These are phyloP conservation scores for Vitis rupestris DNA, from an alignment of 164 flowering plant genomes.

Conservation along the genomic window DNA sequence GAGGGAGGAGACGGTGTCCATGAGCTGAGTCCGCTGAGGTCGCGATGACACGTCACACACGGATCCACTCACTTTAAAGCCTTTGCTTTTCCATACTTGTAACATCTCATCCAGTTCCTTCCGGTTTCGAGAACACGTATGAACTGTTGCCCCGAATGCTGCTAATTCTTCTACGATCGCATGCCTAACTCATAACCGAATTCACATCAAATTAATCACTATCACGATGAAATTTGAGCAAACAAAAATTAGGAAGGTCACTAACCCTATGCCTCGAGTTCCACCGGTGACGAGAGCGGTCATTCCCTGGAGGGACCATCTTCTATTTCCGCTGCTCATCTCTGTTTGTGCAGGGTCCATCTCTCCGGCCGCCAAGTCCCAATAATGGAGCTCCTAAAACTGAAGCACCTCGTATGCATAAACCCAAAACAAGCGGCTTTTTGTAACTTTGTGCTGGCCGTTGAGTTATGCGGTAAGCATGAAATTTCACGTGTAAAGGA, in stretches of 20 bases:
- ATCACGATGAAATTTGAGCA: no score
- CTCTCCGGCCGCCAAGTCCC: background rate
- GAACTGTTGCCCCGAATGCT: conserved; percentile 41
- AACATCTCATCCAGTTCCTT: conserved; percentile 29
- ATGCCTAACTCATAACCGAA: conserved; percentile 16
- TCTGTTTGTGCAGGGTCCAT: conserved; percentile 4
- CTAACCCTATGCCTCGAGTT: conserved; percentile 52
- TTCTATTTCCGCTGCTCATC: conserved; percentile 3
- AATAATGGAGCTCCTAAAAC: no score
- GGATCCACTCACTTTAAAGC: conserved; percentile 47
- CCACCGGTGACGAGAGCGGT: conserved; percentile 71
- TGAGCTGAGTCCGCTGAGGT: conserved; percentile 37
- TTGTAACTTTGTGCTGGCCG: no score
- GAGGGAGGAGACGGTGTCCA: conserved; percentile 36
- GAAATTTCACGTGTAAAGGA: no score
- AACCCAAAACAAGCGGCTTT: no score
- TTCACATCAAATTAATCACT: background rate
- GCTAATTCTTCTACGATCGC: conserved; percentile 64
- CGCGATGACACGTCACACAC: conserved; percentile 42
- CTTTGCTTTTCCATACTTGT: conserved; percentile 44
- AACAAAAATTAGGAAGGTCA: background rate
- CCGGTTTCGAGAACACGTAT: conserved; percentile 50
- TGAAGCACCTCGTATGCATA: no score
- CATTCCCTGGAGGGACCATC: conserved; percentile 54
- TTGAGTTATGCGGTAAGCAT: no score